These are phyloP conservation scores for Pichia terricola DNA, from an alignment of 1,139 yeast genomes.

Conservation along the genomic window DNA sequence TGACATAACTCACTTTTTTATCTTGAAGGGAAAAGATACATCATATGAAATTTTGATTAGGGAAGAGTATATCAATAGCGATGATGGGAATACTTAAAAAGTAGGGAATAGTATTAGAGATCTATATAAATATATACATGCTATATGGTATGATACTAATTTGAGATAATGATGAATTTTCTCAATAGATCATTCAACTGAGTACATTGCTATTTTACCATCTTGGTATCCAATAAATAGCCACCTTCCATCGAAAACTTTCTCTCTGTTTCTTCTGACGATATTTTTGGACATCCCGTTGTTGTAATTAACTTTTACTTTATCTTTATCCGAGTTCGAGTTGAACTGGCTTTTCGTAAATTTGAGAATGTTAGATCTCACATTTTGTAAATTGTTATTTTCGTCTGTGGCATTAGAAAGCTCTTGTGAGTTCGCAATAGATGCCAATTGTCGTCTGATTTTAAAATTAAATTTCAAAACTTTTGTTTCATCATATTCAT, in stretches of 20 bases:
- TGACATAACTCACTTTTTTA: background rate
- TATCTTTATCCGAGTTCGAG: conserved; percentile 8
- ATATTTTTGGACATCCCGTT: conserved; percentile 25
- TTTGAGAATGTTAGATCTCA: conserved; percentile 14
- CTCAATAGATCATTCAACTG: conserved; percentile 1
- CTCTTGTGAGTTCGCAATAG: conserved; percentile 15
- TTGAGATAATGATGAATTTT: too few relatives aligned
- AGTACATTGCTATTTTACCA: conserved; percentile 22
- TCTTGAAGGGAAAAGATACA: background rate
- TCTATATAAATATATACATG: too few relatives aligned
- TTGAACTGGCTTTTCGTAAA: conserved; percentile 17
- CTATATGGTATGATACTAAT: too few relatives aligned
- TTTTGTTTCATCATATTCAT: conserved; percentile 13
- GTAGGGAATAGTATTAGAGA: too few relatives aligned
- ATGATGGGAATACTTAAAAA: too few relatives aligned
- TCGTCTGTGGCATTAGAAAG: conserved; percentile 10
- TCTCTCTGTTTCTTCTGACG: conserved; percentile 21
- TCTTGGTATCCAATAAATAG: conserved; percentile 24
- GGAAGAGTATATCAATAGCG: background rate
- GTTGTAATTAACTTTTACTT: conserved; percentile 10
- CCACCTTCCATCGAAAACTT: conserved; percentile 17
- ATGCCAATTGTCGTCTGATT: conserved; percentile 18
- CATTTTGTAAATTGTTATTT: conserved; percentile 10
- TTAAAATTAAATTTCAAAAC: conserved; percentile 17
- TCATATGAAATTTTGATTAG: background rate